Percentiles rank a stretch among this genome's conserved stretches.
These are phyloP conservation scores for Rossbeevera mucosa DNA, from an alignment of 768 basidiomycete species.

Conservation along the genomic window DNA sequence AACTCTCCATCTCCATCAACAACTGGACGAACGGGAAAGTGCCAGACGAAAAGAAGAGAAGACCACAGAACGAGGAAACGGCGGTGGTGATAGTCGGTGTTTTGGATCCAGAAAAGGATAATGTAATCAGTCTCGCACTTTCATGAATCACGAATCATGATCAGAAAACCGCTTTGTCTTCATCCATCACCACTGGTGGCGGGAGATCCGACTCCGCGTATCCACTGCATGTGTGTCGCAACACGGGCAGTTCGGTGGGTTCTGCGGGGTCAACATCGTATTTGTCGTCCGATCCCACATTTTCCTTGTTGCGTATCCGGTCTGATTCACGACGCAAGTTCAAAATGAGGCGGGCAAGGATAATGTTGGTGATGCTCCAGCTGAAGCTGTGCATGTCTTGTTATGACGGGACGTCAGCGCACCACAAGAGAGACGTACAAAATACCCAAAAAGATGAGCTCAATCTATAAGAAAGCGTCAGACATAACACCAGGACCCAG, in stretches of 20 bases:
- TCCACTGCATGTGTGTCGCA: not conserved
- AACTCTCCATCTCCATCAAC: not conserved
- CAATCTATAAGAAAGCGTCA: constrained; percentile 6
- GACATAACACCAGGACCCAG: not conserved
- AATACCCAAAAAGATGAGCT: constrained; percentile 19
- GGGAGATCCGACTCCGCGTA: not conserved
- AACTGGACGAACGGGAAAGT: not conserved
- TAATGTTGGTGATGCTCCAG: constrained; percentile 34
- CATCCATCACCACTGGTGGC: not conserved
- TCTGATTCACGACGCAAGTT: constrained; percentile 26
- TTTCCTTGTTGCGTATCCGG: not conserved
- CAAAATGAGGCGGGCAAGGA: constrained; percentile 32
- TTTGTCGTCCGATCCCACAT: not conserved
- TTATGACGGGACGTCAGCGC: not conserved
- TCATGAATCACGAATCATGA: not conserved
- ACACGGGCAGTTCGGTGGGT: constrained; percentile 1
- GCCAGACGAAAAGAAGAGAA: not conserved
- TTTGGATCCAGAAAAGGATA: not conserved
- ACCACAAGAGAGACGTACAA: constrained; percentile 12
- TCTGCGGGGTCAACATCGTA: not conserved
- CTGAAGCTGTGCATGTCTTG: constrained; percentile 26
- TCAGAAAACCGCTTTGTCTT: not conserved
- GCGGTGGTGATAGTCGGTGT: not conserved
- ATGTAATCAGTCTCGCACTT: not conserved
- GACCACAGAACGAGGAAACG: not conserved